phyloP scores from a whole-genome alignment of 495 filamentous ascomycete species.

The Aspergillus sclerotiicarbonarius region DNA sequence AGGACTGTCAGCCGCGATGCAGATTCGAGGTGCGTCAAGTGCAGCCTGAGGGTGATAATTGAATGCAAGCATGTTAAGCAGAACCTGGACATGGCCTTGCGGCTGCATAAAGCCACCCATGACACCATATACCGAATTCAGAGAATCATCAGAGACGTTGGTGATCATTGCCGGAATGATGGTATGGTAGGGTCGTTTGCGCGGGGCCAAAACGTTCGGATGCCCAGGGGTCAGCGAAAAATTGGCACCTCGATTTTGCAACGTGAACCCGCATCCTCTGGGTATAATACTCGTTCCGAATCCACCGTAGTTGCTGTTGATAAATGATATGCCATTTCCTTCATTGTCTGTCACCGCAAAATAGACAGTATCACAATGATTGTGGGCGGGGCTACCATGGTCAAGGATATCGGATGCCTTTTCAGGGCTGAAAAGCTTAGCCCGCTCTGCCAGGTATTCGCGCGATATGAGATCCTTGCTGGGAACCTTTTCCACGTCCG shows the following conservation, averaged over 20 bases:
- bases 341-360: constrained; percentile 75
- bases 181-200: constrained; percentile 95
- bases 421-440: constrained; percentile 63
- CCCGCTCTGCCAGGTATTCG: constrained; percentile 66
- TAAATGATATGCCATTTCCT: constrained; percentile 93
- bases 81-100: constrained; percentile 92
- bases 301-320: constrained; percentile 90
- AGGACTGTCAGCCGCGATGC: constrained; percentile 69
- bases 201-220: constrained; percentile 74
- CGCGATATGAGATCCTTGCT: constrained; percentile 57
- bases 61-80: constrained; percentile 87
- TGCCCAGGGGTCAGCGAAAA: constrained; percentile 68
- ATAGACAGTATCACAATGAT: constrained; percentile 87
- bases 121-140: constrained; percentile 87
- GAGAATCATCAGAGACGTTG: constrained; percentile 61
- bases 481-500: constrained; percentile 65
- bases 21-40: constrained; percentile 84
- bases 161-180: constrained; percentile 95
- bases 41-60: constrained; percentile 84
- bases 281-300: constrained; percentile 92
- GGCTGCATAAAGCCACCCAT: constrained; percentile 99
- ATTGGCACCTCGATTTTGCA: constrained; percentile 90
- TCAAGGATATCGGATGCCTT: constrained; percentile 54
- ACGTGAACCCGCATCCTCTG: constrained; percentile 76
- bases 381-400: constrained; percentile 68